Evolutionary conservation across 163 green algal genomes (phyloP), one percentile per base, ranked within the genome.

Genomic region (Volvox carteri): DNA sequence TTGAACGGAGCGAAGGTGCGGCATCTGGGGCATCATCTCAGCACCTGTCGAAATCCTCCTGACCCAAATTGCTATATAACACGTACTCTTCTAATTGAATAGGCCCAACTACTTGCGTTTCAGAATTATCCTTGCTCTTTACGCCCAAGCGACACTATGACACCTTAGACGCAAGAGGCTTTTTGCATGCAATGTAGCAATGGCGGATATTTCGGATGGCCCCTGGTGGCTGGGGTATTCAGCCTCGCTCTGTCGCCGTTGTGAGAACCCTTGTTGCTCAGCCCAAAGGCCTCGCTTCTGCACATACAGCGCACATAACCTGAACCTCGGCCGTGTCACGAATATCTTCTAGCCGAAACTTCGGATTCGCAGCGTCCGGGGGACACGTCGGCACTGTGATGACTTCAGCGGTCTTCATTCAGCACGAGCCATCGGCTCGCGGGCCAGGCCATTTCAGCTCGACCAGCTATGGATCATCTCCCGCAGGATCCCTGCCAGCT

Each of bases 391-490:
- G 19, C 60, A 39, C 3, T 37, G 37, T 72, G 60, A 35, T 72
- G 60, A 72, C 60, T 37, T 72, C 60, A 39, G 35, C 67, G 35
- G 67, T 76, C 67, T 33, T 48, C 35, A 76, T 76, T 46, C 44
- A 33, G 30, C 73, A 80, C 42, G 46, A 80, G 42, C 42, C 23
- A 33, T 28, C 42, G 2, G 23, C 28, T 28, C 42, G 73, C 2
- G 44, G 44, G 12, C 42, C 44, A 8, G 62, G 73, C 73, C 73
- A 80, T 33, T 1, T 67, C 21, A 60, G 56, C 25, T 33, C 37
- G 12, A 42, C 25, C 14, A 77, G 58, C 60, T 78, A 78, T 76
- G 78, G 78, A 48, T 86, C 78, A 8, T 78, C 60, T 23, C 78
- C 78, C 25, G 60, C 52, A n/a, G n/a, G 37, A 44, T 86, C 78